phyloP scores from a whole-genome alignment of 192 early-diverging fungal genomes.

The Coemansia sp. region DNA sequence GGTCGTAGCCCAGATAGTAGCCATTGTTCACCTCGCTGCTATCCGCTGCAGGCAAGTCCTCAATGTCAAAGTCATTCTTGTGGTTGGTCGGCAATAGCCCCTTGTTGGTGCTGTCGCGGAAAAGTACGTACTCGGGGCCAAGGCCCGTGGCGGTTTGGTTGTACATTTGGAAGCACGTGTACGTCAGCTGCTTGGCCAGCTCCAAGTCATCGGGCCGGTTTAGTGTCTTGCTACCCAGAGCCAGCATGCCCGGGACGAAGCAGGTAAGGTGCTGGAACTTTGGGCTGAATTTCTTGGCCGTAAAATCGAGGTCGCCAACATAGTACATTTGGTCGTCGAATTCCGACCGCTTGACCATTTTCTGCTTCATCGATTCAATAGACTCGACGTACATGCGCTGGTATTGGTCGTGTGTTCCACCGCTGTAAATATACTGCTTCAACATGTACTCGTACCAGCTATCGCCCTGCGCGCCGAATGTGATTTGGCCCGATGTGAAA shows the following conservation, averaged over 20 bases:
- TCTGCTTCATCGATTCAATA: conserved; percentile 46
- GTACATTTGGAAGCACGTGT: conserved; percentile 69
- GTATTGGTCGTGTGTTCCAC: conserved; percentile 38
- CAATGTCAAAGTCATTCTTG: conserved; percentile 32
- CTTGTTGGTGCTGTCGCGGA: conserved; percentile 51
- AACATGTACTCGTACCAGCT: conserved; percentile 58
- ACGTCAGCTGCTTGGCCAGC: conserved; percentile 44
- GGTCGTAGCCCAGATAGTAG: conserved; percentile 43
- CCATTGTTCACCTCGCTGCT: conserved; percentile 25
- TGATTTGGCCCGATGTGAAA: conserved; percentile 39
- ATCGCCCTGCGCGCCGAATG: conserved; percentile 52
- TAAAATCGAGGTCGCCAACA: conserved; percentile 46
- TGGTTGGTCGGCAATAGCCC: conserved; percentile 19
- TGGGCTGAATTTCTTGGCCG: conserved; percentile 43
- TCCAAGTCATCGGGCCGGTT: conserved; percentile 52
- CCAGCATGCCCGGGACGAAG: conserved; percentile 70
- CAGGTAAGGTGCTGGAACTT: conserved; percentile 57
- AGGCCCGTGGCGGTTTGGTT: conserved; percentile 73
- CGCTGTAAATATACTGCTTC: conserved; percentile 51
- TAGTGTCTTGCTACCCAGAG: conserved; percentile 57
- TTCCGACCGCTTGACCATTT: conserved; percentile 39
- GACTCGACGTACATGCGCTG: conserved; percentile 54
- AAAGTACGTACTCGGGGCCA: conserved; percentile 83
- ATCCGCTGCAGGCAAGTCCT: conserved; percentile 7
- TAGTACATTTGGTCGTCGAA: conserved; percentile 45